These are phyloP conservation scores for Clathrospora elynae DNA, from an alignment of 2,329 filamentous ascomycete genomes.

Conservation along the genomic window DNA sequence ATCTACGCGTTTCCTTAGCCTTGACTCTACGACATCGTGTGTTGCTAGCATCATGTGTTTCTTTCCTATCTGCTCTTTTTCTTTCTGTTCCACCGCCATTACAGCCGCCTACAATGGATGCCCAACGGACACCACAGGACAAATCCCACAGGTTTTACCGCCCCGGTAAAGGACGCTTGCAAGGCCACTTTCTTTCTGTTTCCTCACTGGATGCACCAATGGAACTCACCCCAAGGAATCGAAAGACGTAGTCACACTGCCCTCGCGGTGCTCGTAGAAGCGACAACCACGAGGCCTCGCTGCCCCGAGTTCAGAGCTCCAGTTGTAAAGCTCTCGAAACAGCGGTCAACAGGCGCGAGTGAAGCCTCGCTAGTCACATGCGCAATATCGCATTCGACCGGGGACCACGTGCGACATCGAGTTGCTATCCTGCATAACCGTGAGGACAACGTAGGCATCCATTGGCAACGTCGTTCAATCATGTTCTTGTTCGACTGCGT, in stretches of 20 bases:
- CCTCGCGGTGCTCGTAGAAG: constrained; percentile 37
- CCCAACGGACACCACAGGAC: constrained; percentile 33
- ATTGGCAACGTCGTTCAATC: constrained; percentile 33
- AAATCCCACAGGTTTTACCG: constrained; percentile 18
- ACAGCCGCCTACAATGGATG: constrained; percentile 36
- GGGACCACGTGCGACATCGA: constrained; percentile 18
- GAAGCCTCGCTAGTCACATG: constrained; percentile 27
- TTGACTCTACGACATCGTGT: constrained; percentile 28
- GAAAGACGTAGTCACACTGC: constrained; percentile 26
- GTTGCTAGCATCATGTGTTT: constrained; percentile 34
- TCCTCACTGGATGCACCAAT: constrained; percentile 7
- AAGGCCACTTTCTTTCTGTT: constrained; percentile 33
- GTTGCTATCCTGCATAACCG: constrained; percentile 22
- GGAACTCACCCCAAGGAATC: constrained; percentile 12
- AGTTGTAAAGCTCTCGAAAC: constrained; percentile 34
- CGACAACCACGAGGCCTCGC: constrained; percentile 30
- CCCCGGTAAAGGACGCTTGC: constrained; percentile 22
- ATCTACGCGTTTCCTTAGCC: constrained; percentile 27
- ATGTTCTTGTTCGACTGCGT: constrained; percentile 34
- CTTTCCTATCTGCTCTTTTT: constrained; percentile 23
- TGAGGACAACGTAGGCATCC: constrained; percentile 29
- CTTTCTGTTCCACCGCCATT: constrained; percentile 38
- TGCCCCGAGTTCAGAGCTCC: constrained; percentile 35
- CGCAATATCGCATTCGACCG: constrained; percentile 24
- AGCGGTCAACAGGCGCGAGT: constrained; percentile 31